These are phyloP conservation scores for Penicillium arizonense DNA, from an alignment of 495 filamentous ascomycete genomes.

Conservation along the genomic window DNA sequence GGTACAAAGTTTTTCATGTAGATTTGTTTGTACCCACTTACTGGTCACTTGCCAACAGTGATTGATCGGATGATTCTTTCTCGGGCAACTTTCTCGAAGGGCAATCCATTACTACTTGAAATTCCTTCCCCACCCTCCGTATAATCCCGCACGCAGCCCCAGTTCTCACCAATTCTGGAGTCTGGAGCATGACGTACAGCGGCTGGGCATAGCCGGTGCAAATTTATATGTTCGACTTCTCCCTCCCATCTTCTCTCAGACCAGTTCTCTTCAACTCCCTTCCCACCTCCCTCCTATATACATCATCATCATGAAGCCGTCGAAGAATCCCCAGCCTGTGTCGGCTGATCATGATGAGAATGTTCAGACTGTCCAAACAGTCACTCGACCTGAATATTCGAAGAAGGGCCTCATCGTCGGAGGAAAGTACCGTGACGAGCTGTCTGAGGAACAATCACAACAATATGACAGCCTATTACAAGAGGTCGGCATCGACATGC, in stretches of 20 bases:
- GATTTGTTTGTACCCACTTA: neutral
- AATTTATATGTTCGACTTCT: neutral
- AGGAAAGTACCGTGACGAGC: conserved; percentile 28
- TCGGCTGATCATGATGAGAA: conserved; percentile 29
- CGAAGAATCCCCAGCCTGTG: conserved; percentile 20
- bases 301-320: conserved; percentile 16
- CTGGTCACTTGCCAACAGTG: neutral
- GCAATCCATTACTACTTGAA: neutral
- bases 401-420: conserved; percentile 33
- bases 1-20: neutral
- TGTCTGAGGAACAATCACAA: conserved; percentile 17
- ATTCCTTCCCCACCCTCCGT: neutral
- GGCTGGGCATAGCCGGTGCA: neutral
- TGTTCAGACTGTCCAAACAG: conserved; percentile 3
- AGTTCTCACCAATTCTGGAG: conserved; percentile 1
- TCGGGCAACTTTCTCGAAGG: neutral
- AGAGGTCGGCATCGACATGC: conserved; percentile 43
- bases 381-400: neutral
- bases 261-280: conserved; percentile 1
- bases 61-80: neutral
- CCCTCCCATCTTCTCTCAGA: neutral
- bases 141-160: conserved; percentile 8
- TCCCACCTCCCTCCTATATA: neutral
- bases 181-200: conserved; percentile 3
- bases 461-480: conserved; percentile 27